A percentile compares a stretch with the other conserved stretches of the same genome.
These are phyloP conservation scores for Cornus suecica DNA, from an alignment of 148 eudicot species.

Conservation along the genomic window DNA sequence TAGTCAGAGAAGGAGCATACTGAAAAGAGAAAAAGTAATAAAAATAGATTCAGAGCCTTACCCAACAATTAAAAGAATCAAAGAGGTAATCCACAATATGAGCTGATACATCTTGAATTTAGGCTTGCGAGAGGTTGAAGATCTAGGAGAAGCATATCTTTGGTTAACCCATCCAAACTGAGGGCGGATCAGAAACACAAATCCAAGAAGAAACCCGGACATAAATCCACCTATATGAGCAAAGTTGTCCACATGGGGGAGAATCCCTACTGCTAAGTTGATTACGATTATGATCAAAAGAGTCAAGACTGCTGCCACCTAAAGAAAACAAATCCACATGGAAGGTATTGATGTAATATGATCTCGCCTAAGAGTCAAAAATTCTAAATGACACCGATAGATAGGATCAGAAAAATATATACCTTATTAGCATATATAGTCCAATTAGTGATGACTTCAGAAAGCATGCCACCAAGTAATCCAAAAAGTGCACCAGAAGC, in stretches of 20 bases:
- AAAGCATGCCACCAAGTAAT: slow-evolving; percentile 85
- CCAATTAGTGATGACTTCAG: slow-evolving; percentile 90
- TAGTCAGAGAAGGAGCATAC: background rate
- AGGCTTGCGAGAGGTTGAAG: slow-evolving; percentile 28
- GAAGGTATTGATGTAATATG: background rate
- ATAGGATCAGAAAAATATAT: background rate
- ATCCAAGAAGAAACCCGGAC: slow-evolving; percentile 84
- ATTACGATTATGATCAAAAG: slow-evolving; percentile 60
- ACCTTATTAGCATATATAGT: slow-evolving; percentile 80
- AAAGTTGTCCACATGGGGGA: slow-evolving; percentile 92
- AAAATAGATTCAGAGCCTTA: slow-evolving; percentile 26
- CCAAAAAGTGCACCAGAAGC: slow-evolving; percentile 98
- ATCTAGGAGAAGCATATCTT: slow-evolving; percentile 42
- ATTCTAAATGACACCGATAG: background rate
- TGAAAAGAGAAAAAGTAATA: background rate
- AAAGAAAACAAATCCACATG: slow-evolving; percentile 14
- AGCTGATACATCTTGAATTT: slow-evolving; percentile 69
- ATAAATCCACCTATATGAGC: slow-evolving; percentile 94
- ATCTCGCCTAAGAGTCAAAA: background rate
- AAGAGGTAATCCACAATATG: slow-evolving; percentile 56
- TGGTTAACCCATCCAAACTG: slow-evolving; percentile 75
- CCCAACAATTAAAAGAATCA: slow-evolving; percentile 60
- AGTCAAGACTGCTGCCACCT: slow-evolving; percentile 62
- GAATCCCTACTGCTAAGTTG: slow-evolving; percentile 74
- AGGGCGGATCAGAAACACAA: slow-evolving; percentile 76